phyloP scores from a whole-genome alignment of 305 asterid genomes.

The Caryopteris hybrid region DNA sequence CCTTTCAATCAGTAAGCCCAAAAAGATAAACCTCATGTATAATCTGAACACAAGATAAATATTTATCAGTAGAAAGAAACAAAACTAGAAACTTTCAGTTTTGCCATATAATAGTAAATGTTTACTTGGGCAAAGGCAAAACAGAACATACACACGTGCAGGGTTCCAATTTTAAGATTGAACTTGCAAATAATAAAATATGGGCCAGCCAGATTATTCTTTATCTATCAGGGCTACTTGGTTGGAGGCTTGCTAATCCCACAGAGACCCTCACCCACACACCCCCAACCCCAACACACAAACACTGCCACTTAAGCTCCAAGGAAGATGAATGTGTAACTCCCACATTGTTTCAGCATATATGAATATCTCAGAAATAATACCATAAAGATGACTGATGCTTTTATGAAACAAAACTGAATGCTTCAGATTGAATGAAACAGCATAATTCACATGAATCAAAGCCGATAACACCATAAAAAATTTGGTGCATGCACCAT shows the following conservation, averaged over 20 bases:
- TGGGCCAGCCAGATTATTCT: background rate
- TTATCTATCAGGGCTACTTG: background rate
- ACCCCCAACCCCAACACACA: too few relatives aligned
- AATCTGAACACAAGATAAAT: background rate
- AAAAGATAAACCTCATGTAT: background rate
- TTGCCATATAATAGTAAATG: background rate
- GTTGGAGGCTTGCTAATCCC: background rate
- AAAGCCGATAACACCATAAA: background rate
- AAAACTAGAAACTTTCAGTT: background rate
- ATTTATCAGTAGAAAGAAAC: background rate
- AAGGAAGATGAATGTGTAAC: background rate
- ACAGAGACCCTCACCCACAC: background rate
- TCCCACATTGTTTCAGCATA: constrained; percentile 9
- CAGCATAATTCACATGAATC: background rate
- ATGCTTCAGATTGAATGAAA: background rate
- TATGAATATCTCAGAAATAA: background rate
- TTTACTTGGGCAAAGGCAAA: background rate
- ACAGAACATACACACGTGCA: background rate
- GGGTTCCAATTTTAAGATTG: background rate
- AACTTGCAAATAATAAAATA: background rate
- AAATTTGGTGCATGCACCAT: background rate
- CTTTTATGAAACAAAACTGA: background rate
- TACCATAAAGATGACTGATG: background rate
- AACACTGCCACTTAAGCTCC: background rate
- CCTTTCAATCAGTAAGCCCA: background rate